Conservation (phyloP, 257 asterid genomes). For the Agastache rugosa region DNA sequence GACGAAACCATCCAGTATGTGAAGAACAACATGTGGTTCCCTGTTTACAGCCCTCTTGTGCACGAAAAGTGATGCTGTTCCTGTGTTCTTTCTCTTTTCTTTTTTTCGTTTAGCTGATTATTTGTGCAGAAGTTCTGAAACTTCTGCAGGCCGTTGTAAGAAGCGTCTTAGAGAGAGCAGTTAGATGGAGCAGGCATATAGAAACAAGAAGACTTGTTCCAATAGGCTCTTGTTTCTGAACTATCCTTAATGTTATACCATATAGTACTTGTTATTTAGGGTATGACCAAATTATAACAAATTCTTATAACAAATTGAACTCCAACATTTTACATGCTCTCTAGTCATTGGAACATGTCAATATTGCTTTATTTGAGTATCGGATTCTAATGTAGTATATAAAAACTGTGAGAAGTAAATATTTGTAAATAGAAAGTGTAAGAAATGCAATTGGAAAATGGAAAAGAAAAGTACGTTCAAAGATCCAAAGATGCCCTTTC, state of each 20-base stretch:
- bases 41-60: constrained; percentile 93
- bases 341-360: background rate
- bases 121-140: constrained; percentile 30
- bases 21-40: constrained; percentile 86
- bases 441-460: background rate
- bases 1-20: constrained; percentile 70
- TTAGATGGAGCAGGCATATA: constrained; percentile 29
- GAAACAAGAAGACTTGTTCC: constrained; percentile 5
- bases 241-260: constrained; percentile 15
- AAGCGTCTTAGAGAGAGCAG: background rate
- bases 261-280: background rate
- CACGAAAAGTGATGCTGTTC: constrained; percentile 72
- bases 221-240: background rate
- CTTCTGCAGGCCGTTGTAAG: constrained; percentile 39
- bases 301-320: background rate
- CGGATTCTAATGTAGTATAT: too few species aligned
- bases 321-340: background rate
- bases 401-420: background rate
- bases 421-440: background rate
- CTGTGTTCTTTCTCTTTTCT: background rate
- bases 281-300: background rate
- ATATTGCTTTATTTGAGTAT: too few species aligned
- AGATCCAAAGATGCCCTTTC: too few species aligned
- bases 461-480: background rate
- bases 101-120: background rate